Percentiles rank a stretch among this genome's conserved stretches.
phyloP scores from a whole-genome alignment of 768 basidiomycete genomes.

The Xerocomus brunneocitrinus region DNA sequence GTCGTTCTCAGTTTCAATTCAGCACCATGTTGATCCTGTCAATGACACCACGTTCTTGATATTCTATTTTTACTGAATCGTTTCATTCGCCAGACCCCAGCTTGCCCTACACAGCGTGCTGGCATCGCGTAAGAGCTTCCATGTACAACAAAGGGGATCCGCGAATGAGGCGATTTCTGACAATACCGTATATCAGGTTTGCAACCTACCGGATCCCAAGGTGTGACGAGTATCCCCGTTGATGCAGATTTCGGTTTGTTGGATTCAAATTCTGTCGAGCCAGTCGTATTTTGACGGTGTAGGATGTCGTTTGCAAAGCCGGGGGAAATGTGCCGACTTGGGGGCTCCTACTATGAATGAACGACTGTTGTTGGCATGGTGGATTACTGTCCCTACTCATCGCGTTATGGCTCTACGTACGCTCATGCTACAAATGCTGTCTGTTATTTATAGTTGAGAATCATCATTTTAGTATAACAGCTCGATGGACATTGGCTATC shows the following conservation, averaged over 20 bases:
- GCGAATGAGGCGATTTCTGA: neutral
- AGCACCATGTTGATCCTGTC: conserved; percentile 4
- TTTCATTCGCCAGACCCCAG: conserved; percentile 4
- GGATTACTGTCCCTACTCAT: too few relatives aligned
- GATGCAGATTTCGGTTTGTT: neutral
- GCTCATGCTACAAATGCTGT: too few relatives aligned
- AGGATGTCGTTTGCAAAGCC: too few relatives aligned
- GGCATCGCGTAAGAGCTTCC: conserved; percentile 5
- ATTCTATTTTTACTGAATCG: neutral
- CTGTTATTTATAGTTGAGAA: too few relatives aligned
- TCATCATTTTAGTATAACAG: too few relatives aligned
- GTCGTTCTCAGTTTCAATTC: conserved; percentile 1
- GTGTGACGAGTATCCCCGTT: neutral
- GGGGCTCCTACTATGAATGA: too few relatives aligned
- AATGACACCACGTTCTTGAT: neutral
- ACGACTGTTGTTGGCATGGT: too few relatives aligned
- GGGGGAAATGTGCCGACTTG: too few relatives aligned
- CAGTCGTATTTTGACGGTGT: neutral
- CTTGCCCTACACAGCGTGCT: conserved; percentile 4
- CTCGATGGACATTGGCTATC: too few relatives aligned
- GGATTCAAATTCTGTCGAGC: neutral
- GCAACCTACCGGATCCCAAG: neutral
- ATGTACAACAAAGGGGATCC: neutral
- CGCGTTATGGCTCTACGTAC: too few relatives aligned
- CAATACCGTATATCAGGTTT: neutral